These are phyloP conservation scores for Exobasidium rhododendri DNA, from an alignment of 1,284 basidiomycete species.

Conservation along the genomic window DNA sequence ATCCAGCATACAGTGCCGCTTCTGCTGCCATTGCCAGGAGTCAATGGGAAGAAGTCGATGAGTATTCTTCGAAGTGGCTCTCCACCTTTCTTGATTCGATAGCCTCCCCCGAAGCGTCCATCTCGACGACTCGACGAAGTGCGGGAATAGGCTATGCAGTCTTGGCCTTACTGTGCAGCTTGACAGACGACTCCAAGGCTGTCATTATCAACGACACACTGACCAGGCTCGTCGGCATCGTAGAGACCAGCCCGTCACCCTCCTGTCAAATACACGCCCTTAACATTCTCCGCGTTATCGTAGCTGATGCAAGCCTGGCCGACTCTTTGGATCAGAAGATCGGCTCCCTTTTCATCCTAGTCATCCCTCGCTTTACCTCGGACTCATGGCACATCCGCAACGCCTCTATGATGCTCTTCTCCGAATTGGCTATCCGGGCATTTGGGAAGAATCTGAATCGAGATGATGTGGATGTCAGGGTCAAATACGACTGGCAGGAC, in stretches of 20 bases:
- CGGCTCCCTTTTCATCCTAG: conserved; percentile 46
- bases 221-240: conserved; percentile 26
- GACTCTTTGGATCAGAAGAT: conserved; percentile 31
- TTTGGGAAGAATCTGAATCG: conserved; percentile 38
- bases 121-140: conserved; percentile 55
- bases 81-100: conserved; percentile 33
- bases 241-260: conserved; percentile 16
- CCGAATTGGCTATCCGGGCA: conserved; percentile 48
- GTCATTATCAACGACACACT: conserved; percentile 17
- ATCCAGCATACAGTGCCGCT: conserved; percentile 49
- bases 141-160: conserved; percentile 55
- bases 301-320: conserved; percentile 41
- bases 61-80: conserved; percentile 50
- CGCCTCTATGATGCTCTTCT: conserved; percentile 55
- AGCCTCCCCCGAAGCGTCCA: conserved; percentile 27
- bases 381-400: conserved; percentile 55
- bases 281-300: conserved; percentile 53
- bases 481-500: conserved; percentile 29
- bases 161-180: conserved; percentile 49
- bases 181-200: background rate
- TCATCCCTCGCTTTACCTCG: conserved; percentile 52
- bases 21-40: conserved; percentile 40
- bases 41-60: conserved; percentile 29
- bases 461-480: conserved; percentile 26
- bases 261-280: conserved; percentile 45